Evolutionary conservation across 176 grass and related monocot species (phyloP), one percentile per base, ranked within the genome.

Genomic region (Echinochloa phyllopogon): DNA sequence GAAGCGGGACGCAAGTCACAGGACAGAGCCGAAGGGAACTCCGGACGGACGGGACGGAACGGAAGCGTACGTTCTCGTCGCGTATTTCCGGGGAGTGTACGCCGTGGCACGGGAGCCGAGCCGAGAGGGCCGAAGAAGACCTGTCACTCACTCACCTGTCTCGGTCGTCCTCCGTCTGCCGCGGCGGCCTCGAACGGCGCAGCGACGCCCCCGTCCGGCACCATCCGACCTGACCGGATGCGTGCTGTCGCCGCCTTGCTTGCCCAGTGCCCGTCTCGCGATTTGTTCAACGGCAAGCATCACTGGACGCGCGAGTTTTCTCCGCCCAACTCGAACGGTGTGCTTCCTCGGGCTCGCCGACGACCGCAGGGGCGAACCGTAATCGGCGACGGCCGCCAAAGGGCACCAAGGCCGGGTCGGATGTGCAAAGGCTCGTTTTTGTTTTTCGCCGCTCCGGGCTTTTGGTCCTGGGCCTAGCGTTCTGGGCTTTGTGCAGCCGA

Each of bases 141-240:
- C 43, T 44, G 73, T 39, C 86, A 33, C 7, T 9, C n/a, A n/a
- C n/a, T n/a, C n/a, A n/a, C n/a, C n/a, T 33, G 29, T 33, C 29
- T 2, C 8, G 14, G 13, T 29, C 33, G 73, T 39, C 74, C 0
- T 58, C 21, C 53, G 53, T 57, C 53, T 57, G 52, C 11, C n/a
- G 76, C 18, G 13, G 76, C 18, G 13, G 27, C 39, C 83, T 86
- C 77, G 88, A 78, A 25, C 64, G 78, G 47, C 1, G 78, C 39
- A 40, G 48, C 69, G 59, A 1, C 10, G 10, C 57, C 53, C 23
- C 58, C 79, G 73, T 86, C 24, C 64, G 23, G 72, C 82, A 16
- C 67, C 83, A 29, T 48, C 70, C 36, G 77, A 82, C 60, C 37
- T 52, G 88, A 86, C 44, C 44, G 71, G 77, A 45, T 44, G 83